Evolutionary conservation across 1,284 basidiomycete species (phyloP), one percentile per base, ranked within the genome.

Genomic region (Tausonia pullulans): DNA sequence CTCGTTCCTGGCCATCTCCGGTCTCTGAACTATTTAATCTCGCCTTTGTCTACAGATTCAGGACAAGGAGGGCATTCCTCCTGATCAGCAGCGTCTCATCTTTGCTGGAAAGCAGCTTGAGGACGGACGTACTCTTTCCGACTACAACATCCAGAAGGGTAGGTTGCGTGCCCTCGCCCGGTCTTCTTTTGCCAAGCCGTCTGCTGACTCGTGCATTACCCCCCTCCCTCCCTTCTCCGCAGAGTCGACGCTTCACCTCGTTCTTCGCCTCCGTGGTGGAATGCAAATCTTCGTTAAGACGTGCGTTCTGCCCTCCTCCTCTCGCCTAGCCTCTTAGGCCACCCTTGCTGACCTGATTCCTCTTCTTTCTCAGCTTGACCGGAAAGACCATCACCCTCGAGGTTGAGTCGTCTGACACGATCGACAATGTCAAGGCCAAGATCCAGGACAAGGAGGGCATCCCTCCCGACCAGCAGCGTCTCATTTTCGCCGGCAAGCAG

Each of bases 21-120:
- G 11, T 43, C 6, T 6, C 5, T 9, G 56, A 14, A 7, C 3
- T 43, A 41, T 9, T 27, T 2, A 27, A n/a, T 58, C 39, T n/a
- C 14, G 7, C 9, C 7, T 13, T 43, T 27, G 27, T 27, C 27
- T 27, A 27, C 27, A 27, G 80, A 94, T 94, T 74, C 90, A 93
- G 77, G 90, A 93, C 81, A 93, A 93, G 83, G 90, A 93, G 78
- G 90, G 90, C 85, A 90, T 74, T 67, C 90, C 90, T 68, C 90
- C 90, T 71, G 93, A 96, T 81, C 92, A 97, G 79, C 94, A 97
- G 78, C 91, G 94, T 71, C 79, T 98, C 77, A 97, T 97, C 82
- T 98, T 97, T 75, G 94, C 94, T 63, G 94, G 94, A 73, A 97
- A 97, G 82, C 94, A 98, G 81, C 87, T 98, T 70, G 90, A 94